Evolutionary conservation across 1,284 basidiomycete genomes (phyloP), one percentile per base, ranked within the genome.

Genomic region (Ustilago shanxiensis): DNA sequence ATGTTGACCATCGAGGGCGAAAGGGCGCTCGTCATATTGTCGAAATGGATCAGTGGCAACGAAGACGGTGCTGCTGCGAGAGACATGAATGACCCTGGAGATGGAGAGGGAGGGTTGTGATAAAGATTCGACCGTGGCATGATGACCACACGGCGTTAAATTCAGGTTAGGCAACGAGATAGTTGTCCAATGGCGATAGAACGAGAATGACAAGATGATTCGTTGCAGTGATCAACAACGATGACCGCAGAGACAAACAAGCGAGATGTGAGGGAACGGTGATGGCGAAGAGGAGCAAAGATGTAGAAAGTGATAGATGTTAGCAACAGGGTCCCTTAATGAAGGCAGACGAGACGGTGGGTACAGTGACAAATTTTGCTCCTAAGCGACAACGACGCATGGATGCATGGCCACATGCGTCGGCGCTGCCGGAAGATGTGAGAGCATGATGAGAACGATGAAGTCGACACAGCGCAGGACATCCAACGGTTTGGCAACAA

Each of bases 1-100:
- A 71, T 51, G 55, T 76, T 76, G 64, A 71, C 66, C 64, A 72
- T 66, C 28, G 73, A 76, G 9, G 73, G 73, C 58, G 73, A 76
- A 29, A 76, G 64, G 26, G 73, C 68, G 58, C 68, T 62, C 35
- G 67, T 67, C 73, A 72, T 76, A 53, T 24, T 60, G 59, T 44
- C 26, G 26, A 29, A 3, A 26, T n/a, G 22, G 7, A 33, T 29
- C 56, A 45, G n/a, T 31, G 55, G 22, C 24, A 58, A 45, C 18
- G 63, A 61, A 18, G 56, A 54, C 20, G 69, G 60, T 10, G 62
- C 47, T 49, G 47, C 22, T 49, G 47, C 11, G 47, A 49, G 47
- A 14, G 47, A 13, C 24, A 49, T 14, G 26, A 26, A 26, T 28
- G 47, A 26, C 28, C 20, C 24, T 13, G 51, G 51, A 9, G 71